A percentile compares a stretch with the other conserved stretches of the same genome.
phyloP scores from a whole-genome alignment of 805 yeast species.

The Kodamaea sagamina region DNA sequence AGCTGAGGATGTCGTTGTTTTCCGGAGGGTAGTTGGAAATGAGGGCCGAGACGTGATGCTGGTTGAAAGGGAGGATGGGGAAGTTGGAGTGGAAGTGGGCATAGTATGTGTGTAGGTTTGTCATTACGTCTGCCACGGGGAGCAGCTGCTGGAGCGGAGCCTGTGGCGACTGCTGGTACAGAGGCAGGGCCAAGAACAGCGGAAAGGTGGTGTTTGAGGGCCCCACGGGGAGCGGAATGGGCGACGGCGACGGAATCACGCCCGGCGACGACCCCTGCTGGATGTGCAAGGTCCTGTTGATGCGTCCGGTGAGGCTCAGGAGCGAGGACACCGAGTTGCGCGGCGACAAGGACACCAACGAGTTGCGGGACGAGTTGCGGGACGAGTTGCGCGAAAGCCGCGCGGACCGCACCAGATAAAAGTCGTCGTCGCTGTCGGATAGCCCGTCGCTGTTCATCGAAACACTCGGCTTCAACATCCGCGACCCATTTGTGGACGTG shows the following conservation, averaged over 20 bases:
- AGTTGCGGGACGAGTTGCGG: conserved; percentile 4
- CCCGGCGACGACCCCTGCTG: conserved; percentile 6
- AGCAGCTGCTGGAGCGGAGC: conserved; percentile 21
- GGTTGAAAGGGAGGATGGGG: conserved; percentile 47
- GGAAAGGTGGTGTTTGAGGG: conserved; percentile 5
- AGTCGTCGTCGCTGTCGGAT: conserved; percentile 38
- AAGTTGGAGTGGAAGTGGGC: conserved; percentile 43
- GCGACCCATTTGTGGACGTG: conserved; percentile 41
- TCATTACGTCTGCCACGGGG: conserved; percentile 19
- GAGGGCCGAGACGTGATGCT: conserved; percentile 20
- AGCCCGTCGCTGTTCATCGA: conserved; percentile 25
- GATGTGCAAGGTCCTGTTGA: conserved; percentile 20
- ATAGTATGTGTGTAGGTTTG: conserved; percentile 44
- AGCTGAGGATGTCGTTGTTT: conserved; percentile 31
- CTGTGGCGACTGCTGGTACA: conserved; percentile 11
- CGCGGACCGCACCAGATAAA: conserved; percentile 28
- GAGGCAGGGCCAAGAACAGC: conserved; percentile 3
- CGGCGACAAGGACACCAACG: conserved; percentile 26
- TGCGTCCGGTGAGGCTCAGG: conserved; percentile 34
- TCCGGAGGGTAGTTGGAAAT: conserved; percentile 13
- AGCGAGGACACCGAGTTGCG: conserved; percentile 35
- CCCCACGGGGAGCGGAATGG: neutral
- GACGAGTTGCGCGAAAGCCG: conserved; percentile 11
- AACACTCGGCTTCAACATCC: conserved; percentile 30
- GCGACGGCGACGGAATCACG: conserved; percentile 6